phyloP scores from a whole-genome alignment of 2,329 filamentous ascomycete species.

The Ophiosphaerella narmari region DNA sequence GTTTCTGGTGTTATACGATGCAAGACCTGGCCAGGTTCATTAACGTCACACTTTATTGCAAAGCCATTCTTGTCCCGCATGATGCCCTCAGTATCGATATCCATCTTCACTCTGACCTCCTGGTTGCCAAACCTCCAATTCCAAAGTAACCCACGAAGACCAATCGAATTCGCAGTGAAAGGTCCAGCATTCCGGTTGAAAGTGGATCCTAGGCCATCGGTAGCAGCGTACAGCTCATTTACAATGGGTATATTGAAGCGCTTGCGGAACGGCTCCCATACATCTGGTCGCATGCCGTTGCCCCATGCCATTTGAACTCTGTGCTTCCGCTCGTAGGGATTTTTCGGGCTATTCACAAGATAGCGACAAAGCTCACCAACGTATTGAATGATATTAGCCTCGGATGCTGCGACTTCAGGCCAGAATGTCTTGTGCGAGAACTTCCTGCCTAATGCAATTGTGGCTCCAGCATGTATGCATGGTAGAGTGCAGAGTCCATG shows the following conservation, averaged over 20 bases:
- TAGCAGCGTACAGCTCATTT: slow-evolving; percentile 48
- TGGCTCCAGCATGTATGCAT: slow-evolving; percentile 36
- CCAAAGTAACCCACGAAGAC: slow-evolving; percentile 43
- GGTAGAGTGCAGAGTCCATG: slow-evolving; percentile 38
- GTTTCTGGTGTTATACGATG: slow-evolving; percentile 36
- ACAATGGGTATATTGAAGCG: slow-evolving; percentile 47
- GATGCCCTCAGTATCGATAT: slow-evolving; percentile 46
- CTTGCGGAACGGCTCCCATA: slow-evolving; percentile 47
- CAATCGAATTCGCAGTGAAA: slow-evolving; percentile 41
- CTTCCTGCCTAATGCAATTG: slow-evolving; percentile 35
- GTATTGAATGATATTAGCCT: slow-evolving; percentile 43
- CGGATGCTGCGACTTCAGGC: slow-evolving; percentile 40
- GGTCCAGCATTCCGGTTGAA: slow-evolving; percentile 41
- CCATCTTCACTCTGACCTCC: slow-evolving; percentile 44
- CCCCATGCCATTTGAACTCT: slow-evolving; percentile 44
- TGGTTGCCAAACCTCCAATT: slow-evolving; percentile 32
- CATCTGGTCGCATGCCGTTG: slow-evolving; percentile 50
- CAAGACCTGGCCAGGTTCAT: slow-evolving; percentile 45
- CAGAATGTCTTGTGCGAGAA: slow-evolving; percentile 46
- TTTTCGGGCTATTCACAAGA: slow-evolving; percentile 40
- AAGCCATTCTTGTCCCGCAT: slow-evolving; percentile 42
- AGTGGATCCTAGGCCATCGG: slow-evolving; percentile 42
- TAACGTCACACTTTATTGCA: slow-evolving; percentile 34
- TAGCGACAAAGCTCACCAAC: slow-evolving; percentile 47
- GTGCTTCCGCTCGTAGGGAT: slow-evolving; percentile 37